phyloP scores from a whole-genome alignment of 2,329 filamentous ascomycete species.

The Stenocarpella maydis region DNA sequence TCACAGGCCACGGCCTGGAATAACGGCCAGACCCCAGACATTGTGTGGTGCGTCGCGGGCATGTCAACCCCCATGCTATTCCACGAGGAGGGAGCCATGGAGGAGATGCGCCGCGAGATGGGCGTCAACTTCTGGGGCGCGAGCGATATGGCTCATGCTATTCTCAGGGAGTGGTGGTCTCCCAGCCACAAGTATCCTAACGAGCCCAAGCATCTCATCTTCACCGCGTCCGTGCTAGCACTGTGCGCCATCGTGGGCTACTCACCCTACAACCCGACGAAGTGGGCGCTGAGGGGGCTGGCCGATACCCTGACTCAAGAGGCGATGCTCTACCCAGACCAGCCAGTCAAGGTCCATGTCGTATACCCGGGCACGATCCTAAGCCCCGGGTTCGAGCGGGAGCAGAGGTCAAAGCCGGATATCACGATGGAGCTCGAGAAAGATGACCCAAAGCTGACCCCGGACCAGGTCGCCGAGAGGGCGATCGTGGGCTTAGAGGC shows the following conservation, averaged over 20 bases:
- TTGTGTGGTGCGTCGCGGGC: conserved; percentile 92
- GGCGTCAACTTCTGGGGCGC: conserved; percentile 91
- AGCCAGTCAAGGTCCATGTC: conserved; percentile 76
- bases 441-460: conserved; percentile 80
- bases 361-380: conserved; percentile 87
- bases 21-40: conserved; percentile 73
- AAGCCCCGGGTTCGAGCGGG: conserved; percentile 76
- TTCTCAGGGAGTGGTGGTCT: conserved; percentile 77
- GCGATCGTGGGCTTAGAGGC: conserved; percentile 79
- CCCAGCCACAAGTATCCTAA: conserved; percentile 51
- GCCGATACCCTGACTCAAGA: conserved; percentile 87
- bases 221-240: conserved; percentile 81
- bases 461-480: conserved; percentile 76
- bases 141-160: conserved; percentile 84
- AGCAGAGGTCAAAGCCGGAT: conserved; percentile 81
- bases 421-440: conserved; percentile 83
- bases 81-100: conserved; percentile 76
- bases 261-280: conserved; percentile 81
- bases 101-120: conserved; percentile 79
- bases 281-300: conserved; percentile 83
- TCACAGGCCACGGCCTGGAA: conserved; percentile 82
- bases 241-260: conserved; percentile 86
- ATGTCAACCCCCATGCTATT: conserved; percentile 78
- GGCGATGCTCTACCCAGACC: conserved; percentile 81
- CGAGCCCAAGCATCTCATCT: conserved; percentile 79